Conservation (phyloP, 495 filamentous ascomycete genomes). For the Pyrenula aspistea region DNA sequence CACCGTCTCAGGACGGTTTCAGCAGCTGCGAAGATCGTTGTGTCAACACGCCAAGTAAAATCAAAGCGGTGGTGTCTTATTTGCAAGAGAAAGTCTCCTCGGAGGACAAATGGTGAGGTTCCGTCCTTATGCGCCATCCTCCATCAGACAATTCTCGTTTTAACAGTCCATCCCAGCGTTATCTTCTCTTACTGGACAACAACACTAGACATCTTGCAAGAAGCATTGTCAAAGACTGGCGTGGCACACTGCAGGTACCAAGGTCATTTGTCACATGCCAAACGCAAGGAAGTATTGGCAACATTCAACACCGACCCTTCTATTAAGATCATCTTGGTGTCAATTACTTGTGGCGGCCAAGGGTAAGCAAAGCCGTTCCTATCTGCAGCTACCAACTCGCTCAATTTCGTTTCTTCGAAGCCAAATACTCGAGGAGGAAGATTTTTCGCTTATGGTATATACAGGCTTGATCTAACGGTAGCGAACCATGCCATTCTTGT, state of each 20-base stretch:
- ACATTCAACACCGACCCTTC: neutral
- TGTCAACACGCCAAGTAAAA: too few relatives aligned
- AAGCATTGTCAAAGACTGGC: constrained; percentile 1
- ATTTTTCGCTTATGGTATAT: too few relatives aligned
- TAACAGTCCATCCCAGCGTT: constrained; percentile 17
- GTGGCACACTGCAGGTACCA: constrained; percentile 4
- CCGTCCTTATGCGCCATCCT: neutral
- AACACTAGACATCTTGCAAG: constrained; percentile 21
- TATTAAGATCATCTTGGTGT: neutral
- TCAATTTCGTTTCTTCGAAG: neutral
- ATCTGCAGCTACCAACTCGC: too few relatives aligned
- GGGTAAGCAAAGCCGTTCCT: neutral
- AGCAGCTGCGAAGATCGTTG: neutral
- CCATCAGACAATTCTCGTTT: too few relatives aligned
- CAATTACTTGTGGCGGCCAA: neutral
- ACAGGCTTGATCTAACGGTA: constrained; percentile 50
- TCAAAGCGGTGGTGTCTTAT: neutral
- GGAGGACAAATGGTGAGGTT: neutral
- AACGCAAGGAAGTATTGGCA: neutral
- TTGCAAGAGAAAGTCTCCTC: neutral
- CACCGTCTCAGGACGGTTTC: neutral
- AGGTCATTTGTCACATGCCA: neutral
- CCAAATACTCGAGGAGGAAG: too few relatives aligned
- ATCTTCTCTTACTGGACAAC: constrained; percentile 36
- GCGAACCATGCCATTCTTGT: constrained; percentile 86